phyloP scores from a whole-genome alignment of 2,329 filamentous ascomycete species.

The Curvularia sp. region DNA sequence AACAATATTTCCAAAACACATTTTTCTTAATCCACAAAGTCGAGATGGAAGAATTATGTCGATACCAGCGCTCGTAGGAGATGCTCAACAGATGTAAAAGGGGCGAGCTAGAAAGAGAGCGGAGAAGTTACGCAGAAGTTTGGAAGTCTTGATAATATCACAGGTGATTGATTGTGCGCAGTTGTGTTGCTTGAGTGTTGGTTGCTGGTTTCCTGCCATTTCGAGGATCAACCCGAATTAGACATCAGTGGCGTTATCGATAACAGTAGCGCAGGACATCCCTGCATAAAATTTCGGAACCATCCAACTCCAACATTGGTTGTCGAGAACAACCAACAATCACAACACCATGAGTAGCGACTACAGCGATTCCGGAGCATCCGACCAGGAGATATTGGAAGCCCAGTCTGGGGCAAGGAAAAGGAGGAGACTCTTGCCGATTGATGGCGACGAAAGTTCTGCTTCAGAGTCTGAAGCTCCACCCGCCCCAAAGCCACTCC shows the following conservation, averaged over 20 bases:
- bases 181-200: no score
- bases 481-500: constrained; percentile 17
- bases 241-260: constrained; percentile 29
- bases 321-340: constrained; percentile 7
- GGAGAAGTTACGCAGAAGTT: no score
- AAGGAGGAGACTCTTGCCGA: constrained; percentile 45
- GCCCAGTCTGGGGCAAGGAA: constrained; percentile 46
- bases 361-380: constrained; percentile 29
- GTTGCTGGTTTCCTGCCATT: no score
- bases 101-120: no score
- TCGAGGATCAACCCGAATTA: no score
- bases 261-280: constrained; percentile 29
- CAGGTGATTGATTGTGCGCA: no score
- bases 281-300: constrained; percentile 39
- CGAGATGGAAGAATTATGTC: no score
- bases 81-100: no score
- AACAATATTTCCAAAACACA: no score
- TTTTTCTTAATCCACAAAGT: no score
- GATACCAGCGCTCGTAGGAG: no score
- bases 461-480: constrained; percentile 25
- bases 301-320: constrained; percentile 6
- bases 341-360: constrained; percentile 24
- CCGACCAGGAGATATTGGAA: constrained; percentile 38
- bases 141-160: no score
- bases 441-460: constrained; percentile 18